phyloP scores from a whole-genome alignment of 2,329 filamentous ascomycete genomes.

The Nannizziopsis barbatae region DNA sequence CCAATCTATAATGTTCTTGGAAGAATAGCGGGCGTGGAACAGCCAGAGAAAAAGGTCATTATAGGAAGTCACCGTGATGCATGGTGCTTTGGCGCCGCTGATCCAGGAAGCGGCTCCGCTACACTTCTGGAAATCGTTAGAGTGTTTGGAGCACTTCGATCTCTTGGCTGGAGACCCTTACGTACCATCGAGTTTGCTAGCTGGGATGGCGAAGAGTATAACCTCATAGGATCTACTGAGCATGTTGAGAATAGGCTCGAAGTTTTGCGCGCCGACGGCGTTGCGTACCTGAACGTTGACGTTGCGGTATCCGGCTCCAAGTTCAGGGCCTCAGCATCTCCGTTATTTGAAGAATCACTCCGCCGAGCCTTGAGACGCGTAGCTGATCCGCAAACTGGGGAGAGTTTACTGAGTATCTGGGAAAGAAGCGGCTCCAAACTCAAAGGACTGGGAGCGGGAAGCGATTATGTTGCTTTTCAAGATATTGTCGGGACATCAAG shows the following conservation, averaged over 20 bases:
- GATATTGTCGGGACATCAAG: conserved; percentile 80
- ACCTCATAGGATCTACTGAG: conserved; percentile 86
- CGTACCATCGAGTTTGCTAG: conserved; percentile 95
- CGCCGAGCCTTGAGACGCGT: conserved; percentile 63
- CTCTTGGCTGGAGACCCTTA: conserved; percentile 74
- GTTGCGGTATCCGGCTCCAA: conserved; percentile 63
- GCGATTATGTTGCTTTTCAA: conserved; percentile 85
- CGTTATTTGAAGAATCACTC: conserved; percentile 63
- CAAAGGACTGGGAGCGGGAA: conserved; percentile 58
- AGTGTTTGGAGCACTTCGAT: conserved; percentile 67
- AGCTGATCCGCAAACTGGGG: conserved; percentile 58
- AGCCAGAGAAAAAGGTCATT: conserved; percentile 70
- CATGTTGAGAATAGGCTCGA: conserved; percentile 80
- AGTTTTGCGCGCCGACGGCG: conserved; percentile 57
- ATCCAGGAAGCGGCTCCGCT: conserved; percentile 79
- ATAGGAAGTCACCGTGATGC: conserved; percentile 90
- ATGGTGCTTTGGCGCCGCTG: conserved; percentile 78
- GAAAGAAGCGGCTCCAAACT: conserved; percentile 50
- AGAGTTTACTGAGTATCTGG: conserved; percentile 66
- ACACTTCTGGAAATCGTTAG: conserved; percentile 81
- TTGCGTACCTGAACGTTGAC: conserved; percentile 87
- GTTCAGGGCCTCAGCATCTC: conserved; percentile 70
- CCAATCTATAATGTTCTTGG: conserved; percentile 89
- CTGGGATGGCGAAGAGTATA: conserved; percentile 92
- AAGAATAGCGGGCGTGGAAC: conserved; percentile 71